These are phyloP conservation scores for Cladophialophora bantiana DNA, from an alignment of 2,329 filamentous ascomycete species.

Conservation along the genomic window DNA sequence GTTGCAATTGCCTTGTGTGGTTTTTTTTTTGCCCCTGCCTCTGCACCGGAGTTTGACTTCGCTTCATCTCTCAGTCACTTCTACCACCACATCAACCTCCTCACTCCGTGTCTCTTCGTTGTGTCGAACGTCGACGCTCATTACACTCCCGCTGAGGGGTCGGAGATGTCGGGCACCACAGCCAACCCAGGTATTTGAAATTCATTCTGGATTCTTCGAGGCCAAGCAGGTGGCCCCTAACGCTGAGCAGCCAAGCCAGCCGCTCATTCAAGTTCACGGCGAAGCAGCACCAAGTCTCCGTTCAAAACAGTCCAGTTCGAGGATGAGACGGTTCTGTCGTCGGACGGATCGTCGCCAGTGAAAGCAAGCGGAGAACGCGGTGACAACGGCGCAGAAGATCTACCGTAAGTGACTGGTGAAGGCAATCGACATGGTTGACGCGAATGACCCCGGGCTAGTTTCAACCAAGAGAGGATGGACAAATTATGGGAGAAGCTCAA, in stretches of 20 bases:
- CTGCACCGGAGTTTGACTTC: not conserved
- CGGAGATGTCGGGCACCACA: not conserved
- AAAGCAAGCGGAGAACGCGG: not conserved
- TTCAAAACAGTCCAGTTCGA: slow-evolving; percentile 18
- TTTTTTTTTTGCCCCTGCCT: not conserved
- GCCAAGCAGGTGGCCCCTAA: not conserved
- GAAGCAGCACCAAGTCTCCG: slow-evolving; percentile 7
- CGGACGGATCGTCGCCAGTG: slow-evolving; percentile 1
- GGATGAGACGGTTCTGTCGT: slow-evolving; percentile 9
- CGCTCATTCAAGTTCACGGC: slow-evolving; percentile 3
- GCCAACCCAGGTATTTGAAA: not conserved
- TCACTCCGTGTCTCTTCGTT: not conserved
- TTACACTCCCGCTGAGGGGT: not conserved
- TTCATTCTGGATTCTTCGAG: not conserved
- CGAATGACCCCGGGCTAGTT: slow-evolving; percentile 13
- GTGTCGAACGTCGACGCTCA: not conserved
- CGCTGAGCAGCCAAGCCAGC: not conserved
- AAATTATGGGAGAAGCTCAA: slow-evolving; percentile 31
- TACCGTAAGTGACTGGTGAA: slow-evolving; percentile 7
- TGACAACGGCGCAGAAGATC: not conserved
- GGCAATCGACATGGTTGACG: not conserved
- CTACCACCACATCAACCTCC: not conserved
- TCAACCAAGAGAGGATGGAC: slow-evolving; percentile 29
- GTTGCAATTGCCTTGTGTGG: not conserved
- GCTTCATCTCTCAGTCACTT: not conserved